Base-by-base conservation (phyloP, 23 red algal genomes). In the Gracilariopsis chorda region DNA sequence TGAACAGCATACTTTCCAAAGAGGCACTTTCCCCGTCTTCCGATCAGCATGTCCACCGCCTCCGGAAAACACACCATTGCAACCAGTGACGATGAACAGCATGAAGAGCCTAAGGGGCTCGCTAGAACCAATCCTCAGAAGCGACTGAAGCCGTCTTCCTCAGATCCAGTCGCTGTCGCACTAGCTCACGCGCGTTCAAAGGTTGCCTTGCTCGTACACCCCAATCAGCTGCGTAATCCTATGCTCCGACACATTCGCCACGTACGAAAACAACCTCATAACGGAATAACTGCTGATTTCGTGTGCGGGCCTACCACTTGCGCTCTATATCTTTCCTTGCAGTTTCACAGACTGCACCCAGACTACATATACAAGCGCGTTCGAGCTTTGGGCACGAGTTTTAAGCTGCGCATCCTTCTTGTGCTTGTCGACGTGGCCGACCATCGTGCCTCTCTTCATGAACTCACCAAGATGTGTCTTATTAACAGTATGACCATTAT, bases 321-420 rank as follows among this genome's bases (percentile, higher is more conserved):
- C 60, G 96, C 84, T 17, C 59, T 98, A 4, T 98, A 87, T 55
- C 84, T 98, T 20, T 93, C 92, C 4, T 51, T 98, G 51, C 89
- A 89, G 19, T 93, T 81, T 55, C 96, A 98, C 74, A 78, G 57
- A 13, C 49, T 95, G 7, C 45, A 87, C 36, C 78, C 78, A 19
- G 51, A 45, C 5, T 94, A 94, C 35, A 92, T 98, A 28, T 95
- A 98, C 79, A 90, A 92, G 33, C 42, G 96, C 24, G 67, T 94
- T 21, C 78, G 82, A 36, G 30, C 21, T 40, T 83, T 98, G 1
- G 96, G 87, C 17, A 62, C 72, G 9, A 40, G 45, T 23, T 98
- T 92, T 53, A 88, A 88, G 24, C 61, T 92, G 37, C 64, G 88
- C 28, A 47, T 98, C 45, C 82, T 98, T 32, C 42, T 98, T 28